These are phyloP conservation scores for Bimuria novae-zelandiae DNA, from an alignment of 2,329 filamentous ascomycete species.

Conservation along the genomic window DNA sequence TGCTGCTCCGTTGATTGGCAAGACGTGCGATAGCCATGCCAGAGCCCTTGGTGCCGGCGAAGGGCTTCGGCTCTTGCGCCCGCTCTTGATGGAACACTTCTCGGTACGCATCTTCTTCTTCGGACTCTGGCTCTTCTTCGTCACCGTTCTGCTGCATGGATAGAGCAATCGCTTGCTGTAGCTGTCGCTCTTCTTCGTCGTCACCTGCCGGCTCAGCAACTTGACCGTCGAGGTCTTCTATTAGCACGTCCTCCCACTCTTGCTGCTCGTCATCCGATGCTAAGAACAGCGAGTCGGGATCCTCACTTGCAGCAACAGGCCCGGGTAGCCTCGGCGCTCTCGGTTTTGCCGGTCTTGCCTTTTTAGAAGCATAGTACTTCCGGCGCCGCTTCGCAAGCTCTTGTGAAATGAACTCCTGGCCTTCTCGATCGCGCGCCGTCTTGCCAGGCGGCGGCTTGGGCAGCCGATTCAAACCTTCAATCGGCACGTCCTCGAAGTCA, in stretches of 20 bases:
- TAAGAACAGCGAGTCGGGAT: constrained; percentile 62
- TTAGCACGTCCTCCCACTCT: constrained; percentile 48
- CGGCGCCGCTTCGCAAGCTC: constrained; percentile 52
- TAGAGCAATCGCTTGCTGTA: constrained; percentile 81
- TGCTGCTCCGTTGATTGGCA: constrained; percentile 73
- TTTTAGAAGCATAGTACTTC: constrained; percentile 53
- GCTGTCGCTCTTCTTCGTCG: constrained; percentile 71
- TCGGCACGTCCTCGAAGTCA: constrained; percentile 90
- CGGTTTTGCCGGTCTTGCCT: constrained; percentile 20
- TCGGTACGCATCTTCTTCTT: constrained; percentile 51
- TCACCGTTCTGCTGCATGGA: constrained; percentile 69
- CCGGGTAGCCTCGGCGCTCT: constrained; percentile 21
- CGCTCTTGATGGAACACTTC: constrained; percentile 54
- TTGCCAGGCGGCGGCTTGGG: constrained; percentile 60
- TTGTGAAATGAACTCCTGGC: constrained; percentile 42
- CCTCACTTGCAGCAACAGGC: constrained; percentile 33
- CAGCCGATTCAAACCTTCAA: constrained; percentile 84
- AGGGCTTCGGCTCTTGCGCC: constrained; percentile 49
- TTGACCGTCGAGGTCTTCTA: constrained; percentile 59
- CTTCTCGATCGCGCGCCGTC: constrained; percentile 33
- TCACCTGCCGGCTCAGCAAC: constrained; percentile 56
- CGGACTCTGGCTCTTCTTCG: constrained; percentile 54
- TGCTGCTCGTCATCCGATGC: constrained; percentile 49
- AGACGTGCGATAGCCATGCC: constrained; percentile 70
- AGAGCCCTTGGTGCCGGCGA: constrained; percentile 48